These are phyloP conservation scores for Capsella rubella DNA, from an alignment of 441 rosid species.

Conservation along the genomic window DNA sequence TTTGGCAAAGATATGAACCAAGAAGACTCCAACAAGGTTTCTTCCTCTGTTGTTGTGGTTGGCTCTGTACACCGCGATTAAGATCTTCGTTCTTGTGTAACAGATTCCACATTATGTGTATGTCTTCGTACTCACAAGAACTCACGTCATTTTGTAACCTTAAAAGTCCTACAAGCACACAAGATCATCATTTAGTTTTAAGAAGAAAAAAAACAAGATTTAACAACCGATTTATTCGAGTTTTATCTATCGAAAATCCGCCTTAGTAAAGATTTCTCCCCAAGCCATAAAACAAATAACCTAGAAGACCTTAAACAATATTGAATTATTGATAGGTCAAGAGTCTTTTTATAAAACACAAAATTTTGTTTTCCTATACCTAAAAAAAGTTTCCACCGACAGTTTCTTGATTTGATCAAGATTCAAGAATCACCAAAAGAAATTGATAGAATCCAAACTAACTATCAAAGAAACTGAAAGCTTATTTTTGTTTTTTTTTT, in stretches of 20 bases:
- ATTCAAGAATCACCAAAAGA: background rate
- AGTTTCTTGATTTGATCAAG: background rate
- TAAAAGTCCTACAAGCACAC: conserved; percentile 37
- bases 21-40: conserved; percentile 44
- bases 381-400: conserved; percentile 14
- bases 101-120: conserved; percentile 47
- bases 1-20: conserved; percentile 46
- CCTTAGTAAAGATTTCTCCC: background rate
- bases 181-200: background rate
- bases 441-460: background rate
- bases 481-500: too few species aligned
- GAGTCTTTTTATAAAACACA: background rate
- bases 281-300: background rate
- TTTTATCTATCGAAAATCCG: too few species aligned
- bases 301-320: background rate
- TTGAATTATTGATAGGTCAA: background rate
- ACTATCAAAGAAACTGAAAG: background rate
- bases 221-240: too few species aligned
- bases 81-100: conserved; percentile 41
- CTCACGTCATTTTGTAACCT: conserved; percentile 46
- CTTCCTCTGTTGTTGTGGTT: conserved; percentile 33
- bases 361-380: too few species aligned
- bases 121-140: conserved; percentile 48
- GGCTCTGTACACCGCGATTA: background rate
- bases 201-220: too few species aligned